Evolutionary conservation across 306 rosid genomes (phyloP).

Genomic region (Lupinus albus): DNA sequence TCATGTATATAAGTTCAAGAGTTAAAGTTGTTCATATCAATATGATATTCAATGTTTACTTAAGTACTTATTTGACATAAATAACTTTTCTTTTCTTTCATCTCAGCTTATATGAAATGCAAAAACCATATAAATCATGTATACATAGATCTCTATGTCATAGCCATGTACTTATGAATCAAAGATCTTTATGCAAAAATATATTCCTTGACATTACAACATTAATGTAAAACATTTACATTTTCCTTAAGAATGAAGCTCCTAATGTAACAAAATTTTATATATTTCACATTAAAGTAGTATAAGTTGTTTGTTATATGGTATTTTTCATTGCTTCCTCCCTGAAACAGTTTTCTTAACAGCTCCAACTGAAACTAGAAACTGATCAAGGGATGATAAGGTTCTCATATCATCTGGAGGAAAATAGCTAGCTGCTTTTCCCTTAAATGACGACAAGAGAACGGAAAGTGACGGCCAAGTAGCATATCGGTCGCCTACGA

Average conservation of each 20-base stretch:
- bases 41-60: no score
- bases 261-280: slow-evolving; percentile 41
- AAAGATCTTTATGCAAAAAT: slow-evolving; percentile 15
- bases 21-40: no score
- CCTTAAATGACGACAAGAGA: slow-evolving; percentile 73
- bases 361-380: slow-evolving; percentile 86
- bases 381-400: slow-evolving; percentile 82
- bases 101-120: slow-evolving; percentile 11
- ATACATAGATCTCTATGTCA: not conserved
- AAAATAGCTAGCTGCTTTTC: slow-evolving; percentile 89
- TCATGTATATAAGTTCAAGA: not conserved
- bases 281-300: slow-evolving; percentile 25
- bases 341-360: slow-evolving; percentile 94
- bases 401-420: slow-evolving; percentile 98
- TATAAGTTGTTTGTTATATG: slow-evolving; percentile 11
- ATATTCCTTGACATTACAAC: slow-evolving; percentile 14
- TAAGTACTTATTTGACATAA: no score
- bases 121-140: not conserved
- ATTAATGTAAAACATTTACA: slow-evolving; percentile 36
- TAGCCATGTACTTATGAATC: not conserved
- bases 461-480: slow-evolving; percentile 68
- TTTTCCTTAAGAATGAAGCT: slow-evolving; percentile 35
- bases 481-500: slow-evolving; percentile 61
- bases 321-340: slow-evolving; percentile 52
- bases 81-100: no score